Base-by-base conservation (phyloP, 768 basidiomycete genomes). In the Pulveroboletus sp. region DNA sequence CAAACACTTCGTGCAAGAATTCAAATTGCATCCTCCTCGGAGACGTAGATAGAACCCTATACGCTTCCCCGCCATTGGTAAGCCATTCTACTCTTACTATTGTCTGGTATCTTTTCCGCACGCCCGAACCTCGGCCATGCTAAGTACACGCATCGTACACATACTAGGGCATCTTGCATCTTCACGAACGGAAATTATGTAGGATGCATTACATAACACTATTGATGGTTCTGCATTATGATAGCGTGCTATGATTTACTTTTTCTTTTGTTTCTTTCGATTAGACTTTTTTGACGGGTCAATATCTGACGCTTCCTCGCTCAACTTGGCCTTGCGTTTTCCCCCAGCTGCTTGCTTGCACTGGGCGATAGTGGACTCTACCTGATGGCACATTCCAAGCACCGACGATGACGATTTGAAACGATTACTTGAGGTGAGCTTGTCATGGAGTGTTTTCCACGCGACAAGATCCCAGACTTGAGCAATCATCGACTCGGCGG, bases 361-460 rank as follows among this genome's bases (percentile, higher is more conserved):
- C 32, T 45, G 59, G 13, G 46, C 10, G 6, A 53, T 51, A 1
- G 47, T 36, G 12, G 64, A 65, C 58, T 60, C 66, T 62, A 93
- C 69, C 64, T 91, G 89, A 58, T 75, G 76, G 58, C 87, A 82
- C 67, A 84, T 76, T 43, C 75, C 75, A 24, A 76, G 75, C 8
- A 92, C 74, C 7, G 79, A 81, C 27, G 75, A 65, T 1, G 86
- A 83, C 6, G 78, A 71, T 60, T 81, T 81, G 68, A 88, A 84
- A 21, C 81, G 76, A n/a, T 76, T 65, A 14, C 79, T 81, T 5
- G 70, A 58, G 36, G 70, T 65, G 11, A 94, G 63, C 43, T 65
- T 69, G 25, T 63, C 63, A 8, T 71, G 68, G 14, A 93, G 66
- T 10, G 58, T 59, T 23, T 71, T 71, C 81, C 92, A 90, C 2